Evolutionary conservation across 768 basidiomycete species (phyloP), one percentile per base, ranked within the genome.

Genomic region (Lentinula raphanica): DNA sequence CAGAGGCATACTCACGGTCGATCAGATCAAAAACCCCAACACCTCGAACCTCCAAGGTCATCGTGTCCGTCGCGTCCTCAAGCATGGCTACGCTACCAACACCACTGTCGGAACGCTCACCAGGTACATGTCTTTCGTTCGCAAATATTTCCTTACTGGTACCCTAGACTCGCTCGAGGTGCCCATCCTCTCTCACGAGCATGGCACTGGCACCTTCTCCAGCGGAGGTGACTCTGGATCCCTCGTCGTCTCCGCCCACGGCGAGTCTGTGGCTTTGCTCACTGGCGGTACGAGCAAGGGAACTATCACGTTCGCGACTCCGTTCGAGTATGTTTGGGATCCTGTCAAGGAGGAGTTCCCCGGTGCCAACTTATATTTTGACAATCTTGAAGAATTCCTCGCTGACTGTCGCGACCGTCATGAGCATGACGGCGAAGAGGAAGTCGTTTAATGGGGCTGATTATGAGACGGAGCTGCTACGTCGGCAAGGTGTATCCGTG

Each of bases 151-250:
- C 54, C 15, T 15, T 45, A 38, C 28, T 13, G 49, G 49, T 29
- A 59, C 13, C 28, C 44, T 51, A 23, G 67, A 62, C 23, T 69
- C 71, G 7, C 64, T 65, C 54, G 75, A 74, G 63, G 61, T 62
- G 49, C 59, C 62, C 3, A 65, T 76, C 42, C 17, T 69, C 29
- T 54, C 64, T 51, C 67, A 72, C 58, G 62, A 67, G 59, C 57
- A 59, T 49, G 60, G 71, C 58, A 63, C 64, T 1, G 67, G 62
- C 11, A 54, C 61, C 23, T 73, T 76, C 63, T 72, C 72, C n/a
- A 66, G 51, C 19, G 63, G 63, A 23, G 72, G 73, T 13, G 74
- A 76, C 63, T 76, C 73, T 46, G 76, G 76, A 56, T 64, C 74
- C 8, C 58, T 71, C 32, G 69, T 77, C 56, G 69, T 63, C 58